Evolutionary conservation across 2,329 filamentous ascomycete species (phyloP), one percentile per base, ranked within the genome.

Genomic region (Aureobasidium sp.): DNA sequence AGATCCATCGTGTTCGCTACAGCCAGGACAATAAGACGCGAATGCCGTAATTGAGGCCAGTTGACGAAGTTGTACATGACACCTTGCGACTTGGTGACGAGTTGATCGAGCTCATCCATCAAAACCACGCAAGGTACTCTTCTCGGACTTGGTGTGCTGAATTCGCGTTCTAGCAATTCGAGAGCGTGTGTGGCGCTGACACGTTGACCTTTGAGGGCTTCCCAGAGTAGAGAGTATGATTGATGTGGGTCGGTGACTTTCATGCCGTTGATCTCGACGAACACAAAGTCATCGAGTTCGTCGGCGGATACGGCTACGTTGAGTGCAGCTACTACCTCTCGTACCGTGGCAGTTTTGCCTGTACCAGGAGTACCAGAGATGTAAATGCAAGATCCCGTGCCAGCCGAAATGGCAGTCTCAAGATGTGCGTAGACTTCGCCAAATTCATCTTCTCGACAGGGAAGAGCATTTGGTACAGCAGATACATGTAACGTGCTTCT

Each of bases 41-140:
- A 96, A 75, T 99, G 92, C 55, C 90, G 85, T 60, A 97, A 80
- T 12, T 90, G 89, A 4, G 94, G 94, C 94, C 94, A 99, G 72
- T 99, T 99, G 83, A 99, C 99, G 75, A 99, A 99, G 75, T 99
- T 99, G 78, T 99, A 99, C 94, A 99, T 99, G 76, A 99, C 94
- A n/a, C 90, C 93, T 74, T 99, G 95, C 70, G 96, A 97, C 71
- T 93, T 94, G 13, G 94, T 99, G 5, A 99, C 95, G 8, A 99
- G 84, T 76, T 99, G 94, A 73, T 99, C 94, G 52, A 99, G 82
- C 76, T 99, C 94, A 70, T 99, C 94, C 94, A 99, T 99, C 56
- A 99, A 78, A 2, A 99, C 94, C 15, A 99, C 94, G 71, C 93
- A 97, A 1, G 95, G 94, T 6, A 96, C 91, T 64, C 94, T 84